Conservation (phyloP, 2,329 filamentous ascomycete genomes). For the Verticillium zaregamsianum region DNA sequence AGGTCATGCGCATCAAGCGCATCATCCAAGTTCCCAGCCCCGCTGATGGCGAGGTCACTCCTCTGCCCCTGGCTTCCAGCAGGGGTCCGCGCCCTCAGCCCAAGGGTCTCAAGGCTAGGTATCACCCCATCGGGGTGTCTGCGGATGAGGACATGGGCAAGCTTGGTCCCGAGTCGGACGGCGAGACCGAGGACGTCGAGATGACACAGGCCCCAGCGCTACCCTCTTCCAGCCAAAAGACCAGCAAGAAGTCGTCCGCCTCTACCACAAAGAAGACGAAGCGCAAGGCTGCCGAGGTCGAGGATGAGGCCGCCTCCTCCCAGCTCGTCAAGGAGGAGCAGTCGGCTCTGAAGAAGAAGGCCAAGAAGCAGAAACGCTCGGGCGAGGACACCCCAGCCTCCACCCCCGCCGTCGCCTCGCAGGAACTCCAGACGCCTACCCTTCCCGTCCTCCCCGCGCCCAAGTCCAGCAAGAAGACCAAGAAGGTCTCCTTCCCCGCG, state of each 20-base stretch:
- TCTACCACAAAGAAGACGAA: conserved; percentile 29
- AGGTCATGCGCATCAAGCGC: conserved; percentile 62
- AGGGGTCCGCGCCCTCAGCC: conserved; percentile 61
- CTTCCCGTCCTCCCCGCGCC: conserved; percentile 15
- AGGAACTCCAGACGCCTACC: conserved; percentile 16
- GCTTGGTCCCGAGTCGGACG: conserved; percentile 33
- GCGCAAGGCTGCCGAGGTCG: conserved; percentile 25
- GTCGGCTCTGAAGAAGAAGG: conserved; percentile 32
- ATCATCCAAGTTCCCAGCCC: conserved; percentile 50
- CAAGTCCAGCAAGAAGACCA: conserved; percentile 25
- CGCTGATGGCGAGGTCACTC: conserved; percentile 23
- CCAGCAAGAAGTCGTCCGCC: conserved; percentile 27
- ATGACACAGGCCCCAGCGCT: conserved; percentile 36
- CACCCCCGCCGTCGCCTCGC: conserved; percentile 9
- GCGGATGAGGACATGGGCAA: conserved; percentile 21
- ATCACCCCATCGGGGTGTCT: conserved; percentile 58
- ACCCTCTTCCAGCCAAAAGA: conserved; percentile 23
- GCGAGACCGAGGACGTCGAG: conserved; percentile 40
- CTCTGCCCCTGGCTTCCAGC: conserved; percentile 40
- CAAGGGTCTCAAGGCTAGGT: conserved; percentile 62
- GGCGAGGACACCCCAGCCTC: conserved; percentile 17
- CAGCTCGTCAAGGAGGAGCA: conserved; percentile 29
- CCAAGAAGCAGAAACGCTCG: conserved; percentile 30
- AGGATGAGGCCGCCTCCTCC: conserved; percentile 26
- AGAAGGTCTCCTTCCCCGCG: conserved; percentile 14